Base-by-base conservation (phyloP, 2,329 filamentous ascomycete species). In the Fusarium nisikadoi region DNA sequence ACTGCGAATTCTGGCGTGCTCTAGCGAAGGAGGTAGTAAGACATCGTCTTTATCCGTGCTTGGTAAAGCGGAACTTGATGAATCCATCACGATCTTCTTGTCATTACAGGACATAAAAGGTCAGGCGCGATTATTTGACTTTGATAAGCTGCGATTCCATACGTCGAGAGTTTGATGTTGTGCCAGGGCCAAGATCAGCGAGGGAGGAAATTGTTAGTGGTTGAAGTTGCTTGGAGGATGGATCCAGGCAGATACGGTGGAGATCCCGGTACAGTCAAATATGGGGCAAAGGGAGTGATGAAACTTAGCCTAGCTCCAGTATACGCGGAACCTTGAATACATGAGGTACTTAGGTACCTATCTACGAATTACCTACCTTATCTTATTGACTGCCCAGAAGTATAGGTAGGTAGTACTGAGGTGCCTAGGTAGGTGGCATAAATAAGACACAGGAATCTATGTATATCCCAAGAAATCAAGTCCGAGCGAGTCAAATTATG, bases 1-100 rank as follows among this genome's bases (percentile, higher is more conserved):
- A 36, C 76, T 76, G 12, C 80, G 70, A 66, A 95, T 87, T 71
- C 81, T 84, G 58, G 81, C 84, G 39, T 85, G 79, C 52, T 89
- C 85, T 31, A 91, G 85, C 46, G 80, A 85, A 41, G 80, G 66
- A 23, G 88, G 87, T 49, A 89, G 80, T 42, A 70, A 76, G 62
- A 76, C 59, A 68, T 70, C 23, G 47, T 62, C 56, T 36, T 58
- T 46, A 20, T 41, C 54, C 16, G 35, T 25, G 43, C 43, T 39
- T 57, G 56, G 39, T 25, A 23, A 56, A 35, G 58, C 31, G 41
- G 65, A 29, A 39, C 49, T 58, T 42, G 60, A 63, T 25, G 66
- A 39, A n/a, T 70, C 60, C 65, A 75, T 77, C 38, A 61, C 42
- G 62, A 49, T 41, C 5, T 55, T 54, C n/a, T 58, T 23, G 25